phyloP scores from a whole-genome alignment of 331 rosid species.

The Saraca asoca region DNA sequence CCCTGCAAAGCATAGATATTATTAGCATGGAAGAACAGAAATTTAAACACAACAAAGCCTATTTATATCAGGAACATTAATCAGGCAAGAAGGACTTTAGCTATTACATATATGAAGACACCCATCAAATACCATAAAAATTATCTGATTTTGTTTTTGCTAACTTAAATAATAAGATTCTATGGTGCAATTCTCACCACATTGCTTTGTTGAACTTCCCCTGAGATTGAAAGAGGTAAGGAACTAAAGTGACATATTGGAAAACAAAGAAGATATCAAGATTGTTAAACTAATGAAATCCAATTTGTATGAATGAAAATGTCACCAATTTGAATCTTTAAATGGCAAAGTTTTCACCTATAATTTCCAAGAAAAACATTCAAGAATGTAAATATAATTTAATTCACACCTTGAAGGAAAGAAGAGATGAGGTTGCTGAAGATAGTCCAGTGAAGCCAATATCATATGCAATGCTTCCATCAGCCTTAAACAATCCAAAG shows the following conservation, averaged over 20 bases:
- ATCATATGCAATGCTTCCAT: conserved; percentile 82
- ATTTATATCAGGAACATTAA: background rate
- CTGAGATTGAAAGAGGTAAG: background rate
- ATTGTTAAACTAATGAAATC: background rate
- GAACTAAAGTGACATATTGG: background rate
- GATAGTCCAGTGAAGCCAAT: conserved; percentile 83
- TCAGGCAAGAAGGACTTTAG: background rate
- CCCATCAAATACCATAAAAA: no score
- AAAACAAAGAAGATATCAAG: background rate
- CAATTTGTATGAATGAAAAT: background rate
- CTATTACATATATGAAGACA: background rate
- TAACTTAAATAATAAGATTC: background rate
- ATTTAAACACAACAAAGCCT: background rate
- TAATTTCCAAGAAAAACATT: background rate
- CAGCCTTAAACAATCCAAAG: conserved; percentile 81
- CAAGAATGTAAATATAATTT: background rate
- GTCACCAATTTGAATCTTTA: background rate
- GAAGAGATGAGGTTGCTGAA: conserved; percentile 63
- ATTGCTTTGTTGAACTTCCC: background rate
- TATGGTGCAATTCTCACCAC: background rate
- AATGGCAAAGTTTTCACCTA: background rate
- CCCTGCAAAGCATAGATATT: conserved; percentile 46
- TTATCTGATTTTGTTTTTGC: background rate
- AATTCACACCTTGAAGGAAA: conserved; percentile 58
- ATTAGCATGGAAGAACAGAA: conserved; percentile 2